Percentiles rank a stretch among this genome's conserved stretches.
These are phyloP conservation scores for Candida arabinofermentans DNA, from an alignment of 805 yeast genomes.

Conservation along the genomic window DNA sequence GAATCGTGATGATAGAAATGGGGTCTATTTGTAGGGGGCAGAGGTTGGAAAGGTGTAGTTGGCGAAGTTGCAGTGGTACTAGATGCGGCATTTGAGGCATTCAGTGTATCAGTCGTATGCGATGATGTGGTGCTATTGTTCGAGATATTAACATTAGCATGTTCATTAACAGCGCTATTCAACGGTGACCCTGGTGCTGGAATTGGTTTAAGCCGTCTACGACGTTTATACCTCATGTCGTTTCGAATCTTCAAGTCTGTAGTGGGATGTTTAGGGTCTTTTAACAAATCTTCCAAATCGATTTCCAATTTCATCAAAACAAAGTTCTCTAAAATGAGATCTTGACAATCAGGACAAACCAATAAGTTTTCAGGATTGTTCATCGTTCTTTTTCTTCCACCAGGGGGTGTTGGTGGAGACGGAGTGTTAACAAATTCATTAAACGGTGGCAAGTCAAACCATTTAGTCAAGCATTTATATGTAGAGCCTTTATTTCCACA, in stretches of 20 bases:
- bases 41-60: slow-evolving; percentile 2
- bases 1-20: slow-evolving; percentile 12
- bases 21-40: slow-evolving; percentile 4
- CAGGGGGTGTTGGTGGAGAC: slow-evolving; percentile 34
- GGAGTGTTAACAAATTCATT: slow-evolving; percentile 30
- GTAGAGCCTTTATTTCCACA: slow-evolving; percentile 25
- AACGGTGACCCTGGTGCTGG: slow-evolving; percentile 3
- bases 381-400: slow-evolving; percentile 18
- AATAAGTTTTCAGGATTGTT: slow-evolving; percentile 32
- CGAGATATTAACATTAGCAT: not conserved
- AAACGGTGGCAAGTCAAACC: slow-evolving; percentile 36
- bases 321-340: slow-evolving; percentile 26
- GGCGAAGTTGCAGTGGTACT: not conserved
- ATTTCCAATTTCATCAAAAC: slow-evolving; percentile 27
- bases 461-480: slow-evolving; percentile 28
- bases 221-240: slow-evolving; percentile 29
- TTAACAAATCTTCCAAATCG: slow-evolving; percentile 26
- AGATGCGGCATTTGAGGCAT: not conserved
- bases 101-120: too few species aligned
- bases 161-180: not conserved
- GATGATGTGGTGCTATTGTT: not conserved
- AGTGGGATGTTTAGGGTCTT: slow-evolving; percentile 10
- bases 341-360: slow-evolving; percentile 28
- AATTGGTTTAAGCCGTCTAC: slow-evolving; percentile 22
- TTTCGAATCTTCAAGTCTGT: slow-evolving; percentile 20